Base-by-base conservation (phyloP, 768 basidiomycete genomes). In the Macrolepiota dolichaula region DNA sequence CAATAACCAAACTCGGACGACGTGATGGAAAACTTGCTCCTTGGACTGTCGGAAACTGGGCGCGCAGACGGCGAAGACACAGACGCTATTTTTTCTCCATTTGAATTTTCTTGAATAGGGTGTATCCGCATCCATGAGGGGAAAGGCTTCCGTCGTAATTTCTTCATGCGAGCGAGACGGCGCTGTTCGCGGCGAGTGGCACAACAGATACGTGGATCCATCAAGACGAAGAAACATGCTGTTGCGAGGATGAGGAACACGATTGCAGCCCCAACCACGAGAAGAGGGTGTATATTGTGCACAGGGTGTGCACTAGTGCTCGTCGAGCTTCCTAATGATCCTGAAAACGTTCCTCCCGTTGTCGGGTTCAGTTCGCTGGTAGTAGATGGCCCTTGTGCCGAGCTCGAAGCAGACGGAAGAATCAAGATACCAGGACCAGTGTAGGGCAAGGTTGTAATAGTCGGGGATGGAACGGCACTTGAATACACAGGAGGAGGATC, bases 1-100 rank as follows among this genome's bases (percentile, higher is more conserved):
- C 42, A 60, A 12, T 62, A 55, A 22, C 57, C 55, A 32, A 51
- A 65, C 12, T 65, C 64, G 5, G 64, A 65, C 1, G 65, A 63
- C 13, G 51, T 57, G 3, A 62, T 35, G 10, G 65, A 66, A 38
- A 62, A 63, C 27, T 66, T 66, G 49, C 51, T 60, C 51, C 46
- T 53, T 2, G 36, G 57, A 9, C 24, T 40, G 13, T 58, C 36
- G 9, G 38, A 36, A 25, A 17, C 27, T 24, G 19, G 12, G 36
- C 37, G 25, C 15, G 47, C 35, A 51, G 51, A 32, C 7, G 29
- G 59, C 7, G 59, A 60, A 52, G 25, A 40, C 24, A 24, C 17
- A 22, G 51, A 40, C 29, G 19, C 15, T 25, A 19, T 36, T 19
- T 53, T 60, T 35, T 53, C 51, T 32, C 9, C 19, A n/a, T 40